Evolutionary conservation across 805 yeast species (phyloP).

Genomic region (Komagataella kurtzmanii): DNA sequence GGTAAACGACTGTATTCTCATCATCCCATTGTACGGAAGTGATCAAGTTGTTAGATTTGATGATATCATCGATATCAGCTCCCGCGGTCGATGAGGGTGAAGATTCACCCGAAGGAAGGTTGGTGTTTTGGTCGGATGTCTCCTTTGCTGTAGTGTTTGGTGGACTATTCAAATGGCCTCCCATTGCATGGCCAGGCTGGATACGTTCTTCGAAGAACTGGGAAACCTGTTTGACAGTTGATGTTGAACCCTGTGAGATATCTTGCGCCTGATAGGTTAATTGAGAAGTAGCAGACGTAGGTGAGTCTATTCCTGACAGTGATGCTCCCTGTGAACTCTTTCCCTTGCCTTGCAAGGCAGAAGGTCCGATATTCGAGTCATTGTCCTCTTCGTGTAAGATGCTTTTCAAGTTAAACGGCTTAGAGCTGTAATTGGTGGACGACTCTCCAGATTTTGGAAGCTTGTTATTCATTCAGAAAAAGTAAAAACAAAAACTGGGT

Average conservation of each 20-base stretch:
- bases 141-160: not conserved
- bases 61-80: not conserved
- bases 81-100: not conserved
- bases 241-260: not conserved
- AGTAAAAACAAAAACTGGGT: not conserved
- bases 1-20: constrained; percentile 74
- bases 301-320: not conserved
- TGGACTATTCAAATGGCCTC: not conserved
- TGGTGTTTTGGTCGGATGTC: not conserved
- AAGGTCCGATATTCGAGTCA: not conserved
- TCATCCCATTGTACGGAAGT: constrained; percentile 57
- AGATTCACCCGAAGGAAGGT: not conserved
- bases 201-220: not conserved
- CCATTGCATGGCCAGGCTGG: not conserved
- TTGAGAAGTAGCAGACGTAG: not conserved
- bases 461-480: not conserved
- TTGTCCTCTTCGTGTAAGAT: not conserved
- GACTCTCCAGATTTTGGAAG: not conserved
- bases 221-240: not conserved
- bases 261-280: not conserved
- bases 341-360: not conserved
- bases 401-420: not conserved
- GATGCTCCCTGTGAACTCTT: not conserved
- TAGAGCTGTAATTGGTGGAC: not conserved
- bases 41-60: not conserved